These are phyloP conservation scores for Austroboletus eburneus DNA, from an alignment of 768 basidiomycete species.

Conservation along the genomic window DNA sequence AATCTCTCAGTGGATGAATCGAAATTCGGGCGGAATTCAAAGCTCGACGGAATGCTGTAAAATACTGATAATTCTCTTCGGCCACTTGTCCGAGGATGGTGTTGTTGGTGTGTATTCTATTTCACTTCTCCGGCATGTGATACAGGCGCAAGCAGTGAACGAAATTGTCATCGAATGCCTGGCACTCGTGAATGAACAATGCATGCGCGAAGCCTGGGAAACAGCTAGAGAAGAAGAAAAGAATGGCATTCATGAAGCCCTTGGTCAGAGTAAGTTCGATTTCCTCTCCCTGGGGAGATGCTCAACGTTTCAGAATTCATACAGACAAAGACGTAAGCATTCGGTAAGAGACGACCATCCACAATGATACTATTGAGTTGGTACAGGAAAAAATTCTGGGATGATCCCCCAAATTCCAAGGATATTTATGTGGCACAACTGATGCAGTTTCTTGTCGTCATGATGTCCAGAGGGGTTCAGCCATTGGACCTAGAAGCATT, in stretches of 20 bases:
- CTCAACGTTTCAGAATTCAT: constrained; percentile 15
- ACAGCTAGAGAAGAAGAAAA: constrained; percentile 10
- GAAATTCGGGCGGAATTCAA: constrained; percentile 23
- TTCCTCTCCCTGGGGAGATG: background rate
- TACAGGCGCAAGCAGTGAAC: constrained; percentile 12
- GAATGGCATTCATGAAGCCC: constrained; percentile 8
- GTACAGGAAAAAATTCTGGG: constrained; percentile 13
- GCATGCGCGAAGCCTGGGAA: constrained; percentile 21
- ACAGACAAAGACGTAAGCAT: constrained; percentile 14
- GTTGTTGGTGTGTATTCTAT: constrained; percentile 12
- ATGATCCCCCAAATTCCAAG: background rate
- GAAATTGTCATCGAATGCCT: constrained; percentile 19
- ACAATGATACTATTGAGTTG: background rate
- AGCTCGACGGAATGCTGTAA: constrained; percentile 29
- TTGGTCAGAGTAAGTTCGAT: constrained; percentile 18
- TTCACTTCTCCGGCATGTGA: background rate
- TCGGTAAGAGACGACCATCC: background rate
- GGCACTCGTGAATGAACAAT: constrained; percentile 7
- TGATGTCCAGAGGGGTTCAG: constrained; percentile 19
- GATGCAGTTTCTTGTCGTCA: constrained; percentile 24
- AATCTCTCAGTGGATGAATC: constrained; percentile 22
- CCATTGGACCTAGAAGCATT: constrained; percentile 1
- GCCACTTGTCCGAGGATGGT: constrained; percentile 19
- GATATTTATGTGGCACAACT: constrained; percentile 13
- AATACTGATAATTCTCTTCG: constrained; percentile 25